Evolutionary conservation across 805 yeast species (phyloP).

Genomic region (Cyberlindnera saturnus): DNA sequence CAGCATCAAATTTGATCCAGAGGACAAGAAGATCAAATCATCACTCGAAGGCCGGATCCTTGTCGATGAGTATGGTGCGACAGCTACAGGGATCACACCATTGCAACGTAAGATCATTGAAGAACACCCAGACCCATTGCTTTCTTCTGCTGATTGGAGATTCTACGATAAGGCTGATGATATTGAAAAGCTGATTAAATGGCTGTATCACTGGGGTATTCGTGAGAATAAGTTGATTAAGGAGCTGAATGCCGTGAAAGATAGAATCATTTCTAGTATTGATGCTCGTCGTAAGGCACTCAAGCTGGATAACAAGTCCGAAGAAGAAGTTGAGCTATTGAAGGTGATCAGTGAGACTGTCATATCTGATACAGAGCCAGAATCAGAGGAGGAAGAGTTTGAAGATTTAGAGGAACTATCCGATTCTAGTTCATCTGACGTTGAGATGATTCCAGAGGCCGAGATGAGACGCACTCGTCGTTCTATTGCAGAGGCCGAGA

Average conservation of each 20-base stretch:
- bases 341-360: constrained; percentile 33
- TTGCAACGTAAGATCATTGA: constrained; percentile 60
- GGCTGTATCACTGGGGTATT: constrained; percentile 72
- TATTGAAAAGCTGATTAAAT: constrained; percentile 46
- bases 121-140: constrained; percentile 53
- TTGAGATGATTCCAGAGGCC: constrained; percentile 9
- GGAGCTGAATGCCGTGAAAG: constrained; percentile 50
- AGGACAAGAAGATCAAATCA: constrained; percentile 52
- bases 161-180: constrained; percentile 59
- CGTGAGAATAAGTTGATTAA: constrained; percentile 63
- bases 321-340: constrained; percentile 36
- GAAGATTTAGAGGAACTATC: constrained; percentile 14
- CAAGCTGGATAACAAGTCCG: constrained; percentile 35
- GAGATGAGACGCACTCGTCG: constrained; percentile 23
- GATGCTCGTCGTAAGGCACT: constrained; percentile 52
- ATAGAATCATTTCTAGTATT: constrained; percentile 48
- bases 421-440: constrained; percentile 3
- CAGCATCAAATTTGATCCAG: constrained; percentile 24
- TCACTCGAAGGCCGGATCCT: constrained; percentile 32
- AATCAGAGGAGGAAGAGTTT: constrained; percentile 15
- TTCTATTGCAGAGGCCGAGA: constrained; percentile 20
- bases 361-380: constrained; percentile 28
- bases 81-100: constrained; percentile 14
- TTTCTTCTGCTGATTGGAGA: constrained; percentile 59
- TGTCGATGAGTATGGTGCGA: constrained; percentile 33